Evolutionary conservation across 495 filamentous ascomycete genomes (phyloP).

Genomic region (Glonium stellatum): DNA sequence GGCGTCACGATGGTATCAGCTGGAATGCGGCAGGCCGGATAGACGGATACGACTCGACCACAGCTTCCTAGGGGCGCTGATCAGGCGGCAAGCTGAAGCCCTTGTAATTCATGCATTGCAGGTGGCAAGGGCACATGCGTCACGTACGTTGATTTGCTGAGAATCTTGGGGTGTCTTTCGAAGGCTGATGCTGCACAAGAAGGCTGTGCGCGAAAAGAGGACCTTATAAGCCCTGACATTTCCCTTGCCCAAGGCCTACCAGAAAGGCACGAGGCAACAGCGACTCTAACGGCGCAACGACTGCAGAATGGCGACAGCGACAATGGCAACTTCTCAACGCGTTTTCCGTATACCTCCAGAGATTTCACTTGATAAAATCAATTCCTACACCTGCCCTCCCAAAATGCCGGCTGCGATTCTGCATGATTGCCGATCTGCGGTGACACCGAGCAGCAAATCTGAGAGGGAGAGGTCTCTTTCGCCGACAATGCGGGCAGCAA

Average conservation of each 20-base stretch:
- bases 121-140: no score
- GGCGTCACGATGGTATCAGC: background rate
- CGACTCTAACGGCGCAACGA: no score
- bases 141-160: no score
- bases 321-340: background rate
- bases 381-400: background rate
- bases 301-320: background rate
- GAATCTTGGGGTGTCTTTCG: no score
- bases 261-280: no score
- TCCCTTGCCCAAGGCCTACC: no score
- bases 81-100: background rate
- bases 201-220: no score
- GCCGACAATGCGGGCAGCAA: no score
- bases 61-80: background rate
- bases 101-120: background rate
- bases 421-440: background rate
- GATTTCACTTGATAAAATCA: background rate
- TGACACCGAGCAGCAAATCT: background rate
- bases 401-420: background rate
- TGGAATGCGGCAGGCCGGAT: background rate
- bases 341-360: background rate
- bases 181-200: no score
- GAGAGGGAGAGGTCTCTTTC: no score
- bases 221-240: no score
- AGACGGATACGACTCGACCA: slow-evolving; percentile 1